A percentile compares a stretch with the other conserved stretches of the same genome.
phyloP scores from a whole-genome alignment of 108 stramenopile genomes.

The Cafeteria roenbergensis region DNA sequence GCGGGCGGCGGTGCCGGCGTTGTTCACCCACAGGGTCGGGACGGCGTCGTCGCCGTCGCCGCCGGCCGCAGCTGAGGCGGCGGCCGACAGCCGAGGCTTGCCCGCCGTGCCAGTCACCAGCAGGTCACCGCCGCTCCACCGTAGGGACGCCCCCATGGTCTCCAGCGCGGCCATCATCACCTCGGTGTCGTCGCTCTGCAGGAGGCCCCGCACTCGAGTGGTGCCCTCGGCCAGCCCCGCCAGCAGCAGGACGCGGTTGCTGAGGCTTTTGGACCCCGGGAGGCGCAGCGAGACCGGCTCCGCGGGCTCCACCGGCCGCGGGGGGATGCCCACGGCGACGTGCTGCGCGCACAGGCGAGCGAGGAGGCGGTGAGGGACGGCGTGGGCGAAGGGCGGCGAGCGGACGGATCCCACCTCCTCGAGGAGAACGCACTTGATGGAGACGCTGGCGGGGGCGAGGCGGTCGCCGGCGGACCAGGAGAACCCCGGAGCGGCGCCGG shows the following conservation, averaged over 20 bases:
- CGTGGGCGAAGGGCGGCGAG: background rate
- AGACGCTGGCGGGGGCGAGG: background rate
- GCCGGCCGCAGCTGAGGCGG: no score
- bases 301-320: background rate
- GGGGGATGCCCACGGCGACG: background rate
- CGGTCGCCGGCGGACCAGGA: no score
- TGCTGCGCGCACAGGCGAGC: background rate
- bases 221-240: conserved; percentile 8
- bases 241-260: conserved; percentile 19
- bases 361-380: background rate
- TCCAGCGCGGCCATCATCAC: conserved; percentile 15
- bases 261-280: conserved; percentile 14
- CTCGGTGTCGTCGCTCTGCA: conserved; percentile 20
- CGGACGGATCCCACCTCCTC: background rate
- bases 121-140: background rate
- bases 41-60: no score
- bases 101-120: conserved; percentile 6
- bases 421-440: background rate
- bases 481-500: no score
- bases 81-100: background rate
- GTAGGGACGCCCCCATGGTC: conserved; percentile 5
- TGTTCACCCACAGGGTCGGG: conserved; percentile 8
- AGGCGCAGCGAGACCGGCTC: background rate
- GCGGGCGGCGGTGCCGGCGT: conserved; percentile 14
- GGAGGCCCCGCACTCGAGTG: conserved; percentile 3